Base-by-base conservation (phyloP, 177 flowering plant species). In the Vitis hybrid region DNA sequence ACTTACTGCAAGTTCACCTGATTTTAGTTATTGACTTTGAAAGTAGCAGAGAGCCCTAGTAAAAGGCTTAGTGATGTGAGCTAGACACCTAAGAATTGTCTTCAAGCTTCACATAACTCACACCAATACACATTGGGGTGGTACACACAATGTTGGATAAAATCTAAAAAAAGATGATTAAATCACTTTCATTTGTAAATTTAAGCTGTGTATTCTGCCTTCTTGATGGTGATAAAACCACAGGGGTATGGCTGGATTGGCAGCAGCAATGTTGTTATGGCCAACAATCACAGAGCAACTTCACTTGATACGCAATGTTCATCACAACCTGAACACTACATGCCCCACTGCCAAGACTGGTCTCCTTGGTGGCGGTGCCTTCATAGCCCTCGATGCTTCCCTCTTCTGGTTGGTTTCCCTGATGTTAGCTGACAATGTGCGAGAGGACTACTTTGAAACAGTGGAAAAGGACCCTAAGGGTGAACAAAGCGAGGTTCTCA, bases 271-370 rank as follows among this genome's bases (percentile, higher is more conserved):
- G 81, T 73, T 91, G 74, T 57, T 93, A 23, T 94, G 95, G 97
- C 95, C 97, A 13, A 85, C 97, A 5, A 78, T 89, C 48, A 71
- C 85, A 13, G 98, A 90, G 80, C 89, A 86, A 34, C 80, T 85
- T 45, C 96, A 90, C 77, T 69, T 71, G 49, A 3, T 68, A 10
- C 71, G 61, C 66, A 91, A 87, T 48, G 85, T 90, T 23, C 95
- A 94, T 75, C 80, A 70, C 70, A 70, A 80, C 51, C 61, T 72
- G 3, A 30, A 71, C 4, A 75, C 83, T 4, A 62, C 5, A 0
- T 94, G 98, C 87, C 94, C 97, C 1, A 94, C 98, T 17, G 98
- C 98, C n/a, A 94, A 93, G 83, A 91, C 98, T 11, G 98, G 98
- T 9, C 85, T 93, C 21, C 84, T 94, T 19, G 98, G 98, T 34